Evolutionary conservation across 768 basidiomycete species (phyloP).

Genomic region (Heimioporus sp.): DNA sequence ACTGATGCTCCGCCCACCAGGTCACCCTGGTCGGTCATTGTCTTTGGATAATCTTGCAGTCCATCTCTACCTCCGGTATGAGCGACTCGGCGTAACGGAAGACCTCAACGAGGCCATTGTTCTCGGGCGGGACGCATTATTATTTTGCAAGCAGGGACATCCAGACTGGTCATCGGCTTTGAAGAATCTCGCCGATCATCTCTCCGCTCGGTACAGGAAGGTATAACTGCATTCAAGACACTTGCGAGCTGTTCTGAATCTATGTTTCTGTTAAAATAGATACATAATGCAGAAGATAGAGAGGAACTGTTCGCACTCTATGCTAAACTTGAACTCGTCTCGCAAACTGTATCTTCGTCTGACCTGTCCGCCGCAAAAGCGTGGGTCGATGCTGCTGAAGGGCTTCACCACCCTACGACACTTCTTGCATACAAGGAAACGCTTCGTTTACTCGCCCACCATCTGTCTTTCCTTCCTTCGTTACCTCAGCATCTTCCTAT

Average conservation of each 20-base stretch:
- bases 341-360: neutral
- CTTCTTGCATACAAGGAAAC: conserved; percentile 3
- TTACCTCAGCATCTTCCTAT: neutral
- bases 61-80: neutral
- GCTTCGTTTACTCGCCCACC: neutral
- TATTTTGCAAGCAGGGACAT: neutral
- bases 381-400: neutral
- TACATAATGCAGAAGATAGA: neutral
- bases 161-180: neutral
- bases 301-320: neutral
- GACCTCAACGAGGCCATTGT: neutral
- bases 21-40: neutral
- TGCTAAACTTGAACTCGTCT: neutral
- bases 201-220: neutral
- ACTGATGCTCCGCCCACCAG: neutral
- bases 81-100: neutral
- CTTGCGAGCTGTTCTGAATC: no score
- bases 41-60: neutral
- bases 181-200: neutral
- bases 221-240: neutral
- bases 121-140: neutral
- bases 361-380: neutral
- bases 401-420: neutral
- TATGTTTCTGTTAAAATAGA: no score
- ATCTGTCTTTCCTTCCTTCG: neutral